These are phyloP conservation scores for Phyllosticta ampelicida DNA, from an alignment of 2,329 filamentous ascomycete genomes.

Conservation along the genomic window DNA sequence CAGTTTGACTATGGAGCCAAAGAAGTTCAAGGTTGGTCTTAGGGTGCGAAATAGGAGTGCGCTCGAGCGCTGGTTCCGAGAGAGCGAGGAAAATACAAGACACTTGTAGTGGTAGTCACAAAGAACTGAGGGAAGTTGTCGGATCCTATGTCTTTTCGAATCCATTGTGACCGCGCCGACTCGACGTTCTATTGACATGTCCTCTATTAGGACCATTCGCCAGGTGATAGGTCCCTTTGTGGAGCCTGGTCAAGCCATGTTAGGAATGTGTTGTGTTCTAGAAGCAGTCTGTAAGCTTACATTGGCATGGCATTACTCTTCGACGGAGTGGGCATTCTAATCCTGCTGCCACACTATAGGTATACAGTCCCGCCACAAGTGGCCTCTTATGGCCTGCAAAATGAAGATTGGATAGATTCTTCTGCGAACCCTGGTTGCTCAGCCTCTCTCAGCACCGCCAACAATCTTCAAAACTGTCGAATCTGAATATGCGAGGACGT, in stretches of 20 bases:
- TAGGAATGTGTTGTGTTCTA: too few relatives aligned
- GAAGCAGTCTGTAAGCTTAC: background rate
- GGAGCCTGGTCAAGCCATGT: too few relatives aligned
- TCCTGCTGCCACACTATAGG: background rate
- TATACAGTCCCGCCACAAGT: background rate
- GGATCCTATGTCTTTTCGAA: too few relatives aligned
- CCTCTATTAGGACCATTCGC: too few relatives aligned
- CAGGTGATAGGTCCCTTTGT: too few relatives aligned
- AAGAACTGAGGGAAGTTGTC: too few relatives aligned
- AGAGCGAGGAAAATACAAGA: constrained; percentile 37
- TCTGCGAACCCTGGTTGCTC: background rate
- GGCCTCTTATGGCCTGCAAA: background rate
- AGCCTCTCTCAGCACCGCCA: constrained; percentile 30
- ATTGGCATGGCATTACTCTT: background rate
- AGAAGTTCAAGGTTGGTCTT: constrained; percentile 40
- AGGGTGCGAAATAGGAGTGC: constrained; percentile 31
- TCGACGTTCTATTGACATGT: too few relatives aligned
- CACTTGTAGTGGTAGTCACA: too few relatives aligned
- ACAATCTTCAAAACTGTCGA: constrained; percentile 56
- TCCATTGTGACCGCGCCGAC: too few relatives aligned
- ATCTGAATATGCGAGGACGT: constrained; percentile 65
- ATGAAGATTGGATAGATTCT: background rate
- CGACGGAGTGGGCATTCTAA: background rate
- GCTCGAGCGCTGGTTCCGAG: constrained; percentile 36
- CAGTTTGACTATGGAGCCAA: constrained; percentile 39